phyloP scores from a whole-genome alignment of 768 basidiomycete species.

The Tulasnella sp. region DNA sequence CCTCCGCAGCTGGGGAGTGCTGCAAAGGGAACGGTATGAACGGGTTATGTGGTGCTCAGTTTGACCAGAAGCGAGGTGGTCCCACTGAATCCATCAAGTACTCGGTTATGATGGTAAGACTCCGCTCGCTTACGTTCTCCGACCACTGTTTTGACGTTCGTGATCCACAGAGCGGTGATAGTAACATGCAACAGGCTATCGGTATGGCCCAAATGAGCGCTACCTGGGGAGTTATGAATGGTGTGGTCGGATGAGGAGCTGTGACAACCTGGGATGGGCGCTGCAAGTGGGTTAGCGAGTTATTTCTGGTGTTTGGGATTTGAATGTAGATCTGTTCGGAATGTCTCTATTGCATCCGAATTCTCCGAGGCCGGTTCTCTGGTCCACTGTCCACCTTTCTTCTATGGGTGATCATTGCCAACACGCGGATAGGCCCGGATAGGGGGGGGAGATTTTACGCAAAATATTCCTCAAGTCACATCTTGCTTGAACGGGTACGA shows the following conservation, averaged over 20 bases:
- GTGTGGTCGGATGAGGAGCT: background rate
- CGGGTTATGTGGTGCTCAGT: background rate
- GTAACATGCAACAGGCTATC: background rate
- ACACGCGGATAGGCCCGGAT: background rate
- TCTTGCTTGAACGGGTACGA: background rate
- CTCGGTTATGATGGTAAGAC: conserved; percentile 7
- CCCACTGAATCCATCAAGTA: background rate
- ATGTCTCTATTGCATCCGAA: background rate
- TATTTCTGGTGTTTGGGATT: too few species aligned
- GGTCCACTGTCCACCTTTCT: too few species aligned
- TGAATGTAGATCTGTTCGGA: too few species aligned
- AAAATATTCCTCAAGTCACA: background rate
- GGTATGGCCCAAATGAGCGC: conserved; percentile 1
- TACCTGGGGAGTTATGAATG: background rate
- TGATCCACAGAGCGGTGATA: background rate
- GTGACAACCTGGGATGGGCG: too few species aligned
- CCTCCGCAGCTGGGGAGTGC: conserved; percentile 14
- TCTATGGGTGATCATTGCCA: background rate
- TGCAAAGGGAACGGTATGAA: background rate
- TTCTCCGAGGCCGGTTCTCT: background rate
- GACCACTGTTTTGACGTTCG: too few species aligned
- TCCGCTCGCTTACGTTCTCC: too few species aligned
- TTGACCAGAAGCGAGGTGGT: background rate
- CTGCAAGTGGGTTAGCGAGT: too few species aligned
- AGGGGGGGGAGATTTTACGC: background rate